These are phyloP conservation scores for Powellomyces hirtus DNA, from an alignment of 192 early-diverging fungal genomes.

Conservation along the genomic window DNA sequence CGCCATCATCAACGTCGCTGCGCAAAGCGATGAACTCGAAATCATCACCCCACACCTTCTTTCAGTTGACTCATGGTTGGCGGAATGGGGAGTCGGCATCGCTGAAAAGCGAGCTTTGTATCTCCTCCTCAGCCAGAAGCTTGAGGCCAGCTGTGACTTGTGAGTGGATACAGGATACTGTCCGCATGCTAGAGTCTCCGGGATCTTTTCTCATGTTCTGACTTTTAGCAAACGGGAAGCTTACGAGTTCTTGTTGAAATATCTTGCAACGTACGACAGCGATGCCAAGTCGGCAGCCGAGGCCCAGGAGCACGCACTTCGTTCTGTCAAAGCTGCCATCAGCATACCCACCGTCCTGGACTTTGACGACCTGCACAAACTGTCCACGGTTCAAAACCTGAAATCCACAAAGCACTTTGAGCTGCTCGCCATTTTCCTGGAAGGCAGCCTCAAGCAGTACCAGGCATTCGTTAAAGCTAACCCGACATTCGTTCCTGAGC, in stretches of 20 bases:
- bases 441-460: slow-evolving; percentile 65
- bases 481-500: slow-evolving; percentile 47
- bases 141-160: slow-evolving; percentile 59
- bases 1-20: slow-evolving; percentile 73
- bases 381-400: slow-evolving; percentile 63
- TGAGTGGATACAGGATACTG: slow-evolving; percentile 32
- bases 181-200: background rate
- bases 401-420: slow-evolving; percentile 56
- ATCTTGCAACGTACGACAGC: slow-evolving; percentile 56
- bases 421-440: slow-evolving; percentile 68
- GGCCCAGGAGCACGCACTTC: slow-evolving; percentile 55
- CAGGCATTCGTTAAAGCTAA: slow-evolving; percentile 59
- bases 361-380: slow-evolving; percentile 72
- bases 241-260: slow-evolving; percentile 66
- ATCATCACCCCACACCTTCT: slow-evolving; percentile 61
- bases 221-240: slow-evolving; percentile 12
- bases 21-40: slow-evolving; percentile 66
- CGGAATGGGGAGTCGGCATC: slow-evolving; percentile 65
- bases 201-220: background rate
- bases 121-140: slow-evolving; percentile 58
- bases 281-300: slow-evolving; percentile 38
- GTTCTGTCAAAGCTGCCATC: slow-evolving; percentile 68
- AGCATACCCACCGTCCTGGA: slow-evolving; percentile 67
- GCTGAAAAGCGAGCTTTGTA: slow-evolving; percentile 63
- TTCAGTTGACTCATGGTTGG: slow-evolving; percentile 62